Conservation (phyloP, 768 basidiomycete genomes). For the Lentinula guzmanii region DNA sequence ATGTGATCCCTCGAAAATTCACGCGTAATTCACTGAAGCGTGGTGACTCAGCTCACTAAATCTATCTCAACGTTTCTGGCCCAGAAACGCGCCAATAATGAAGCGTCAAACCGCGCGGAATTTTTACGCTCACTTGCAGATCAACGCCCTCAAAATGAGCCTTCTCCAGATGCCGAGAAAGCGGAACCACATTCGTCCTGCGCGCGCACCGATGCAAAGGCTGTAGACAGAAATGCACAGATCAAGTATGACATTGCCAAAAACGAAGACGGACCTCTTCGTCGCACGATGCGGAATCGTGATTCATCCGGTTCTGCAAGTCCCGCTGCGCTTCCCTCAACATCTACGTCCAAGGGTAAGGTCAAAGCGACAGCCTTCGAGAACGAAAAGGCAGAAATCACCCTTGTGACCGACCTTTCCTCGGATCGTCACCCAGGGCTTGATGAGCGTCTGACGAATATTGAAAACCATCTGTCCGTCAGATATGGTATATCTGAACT, state of each 20-base stretch:
- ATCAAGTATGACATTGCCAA: slow-evolving; percentile 88
- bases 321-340: slow-evolving; percentile 8
- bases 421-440: slow-evolving; percentile 50
- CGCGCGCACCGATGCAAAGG: slow-evolving; percentile 68
- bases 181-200: slow-evolving; percentile 41
- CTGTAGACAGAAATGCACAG: slow-evolving; percentile 66
- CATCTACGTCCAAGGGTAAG: slow-evolving; percentile 7
- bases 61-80: slow-evolving; percentile 70
- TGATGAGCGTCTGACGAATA: slow-evolving; percentile 55
- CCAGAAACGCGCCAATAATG: slow-evolving; percentile 62
- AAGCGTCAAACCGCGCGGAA: slow-evolving; percentile 71
- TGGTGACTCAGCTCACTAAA: slow-evolving; percentile 48
- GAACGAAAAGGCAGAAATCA: slow-evolving; percentile 1
- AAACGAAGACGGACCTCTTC: slow-evolving; percentile 73
- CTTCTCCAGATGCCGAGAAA: slow-evolving; percentile 18
- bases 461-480: slow-evolving; percentile 69
- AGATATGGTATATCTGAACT: slow-evolving; percentile 53
- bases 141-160: slow-evolving; percentile 34
- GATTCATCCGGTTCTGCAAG: slow-evolving; percentile 1
- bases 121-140: slow-evolving; percentile 58
- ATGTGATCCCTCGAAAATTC: slow-evolving; percentile 18
- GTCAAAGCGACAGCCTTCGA: slow-evolving; percentile 7
- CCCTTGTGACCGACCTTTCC: slow-evolving; percentile 23
- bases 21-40: neutral
- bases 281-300: slow-evolving; percentile 44